Base-by-base conservation (phyloP, 129 eudicot genomes). In the Pittosporum tobira region DNA sequence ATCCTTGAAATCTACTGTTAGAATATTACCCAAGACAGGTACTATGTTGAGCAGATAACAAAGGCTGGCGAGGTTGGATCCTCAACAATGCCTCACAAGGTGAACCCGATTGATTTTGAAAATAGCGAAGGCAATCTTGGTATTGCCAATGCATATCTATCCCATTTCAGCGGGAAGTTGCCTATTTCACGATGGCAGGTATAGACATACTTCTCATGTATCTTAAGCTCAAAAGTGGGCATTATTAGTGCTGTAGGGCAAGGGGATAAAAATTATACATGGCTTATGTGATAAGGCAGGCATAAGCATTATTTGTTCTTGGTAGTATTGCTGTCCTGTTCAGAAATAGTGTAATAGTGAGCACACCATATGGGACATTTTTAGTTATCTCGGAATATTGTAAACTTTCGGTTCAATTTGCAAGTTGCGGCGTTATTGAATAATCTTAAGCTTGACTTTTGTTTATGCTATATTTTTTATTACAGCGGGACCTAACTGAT, bases 141-240 rank as follows among this genome's bases (percentile, higher is more conserved):
- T 59, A 70, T 81, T 40, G 96, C 94, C 36, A 81, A 84, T 81
- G 94, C 78, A 57, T 70, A 72, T 70, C 69, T 93, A 53, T 77
- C 84, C 65, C 95, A 77, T 71, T 66, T 93, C 52, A 87, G 96
- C 76, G 67, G 61, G 51, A 93, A 87, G 69, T 73, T 93, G 69
- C 91, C 99, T 30, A 81, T 93, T 49, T 93, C 99, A 36, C 94
- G 99, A 0, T 87, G 88, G 94, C 99, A 91, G 99, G 98, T 91
- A 71, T 37, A 34, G 53, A 11, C 44, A 21, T 27, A 50, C 59
- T 58, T 44, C 52, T 51, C 30, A 21, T 54, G 18, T 30, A 25
- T 23, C 29, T 47, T 26, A 1, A 44, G 52, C 43, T 56, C 26
- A 31, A 16, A 56, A 25, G 40, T 12, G 11, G n/a, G 11, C 31